Conservation (phyloP, 2,329 filamentous ascomycete species). For the Penicillium sclerotigenum region DNA sequence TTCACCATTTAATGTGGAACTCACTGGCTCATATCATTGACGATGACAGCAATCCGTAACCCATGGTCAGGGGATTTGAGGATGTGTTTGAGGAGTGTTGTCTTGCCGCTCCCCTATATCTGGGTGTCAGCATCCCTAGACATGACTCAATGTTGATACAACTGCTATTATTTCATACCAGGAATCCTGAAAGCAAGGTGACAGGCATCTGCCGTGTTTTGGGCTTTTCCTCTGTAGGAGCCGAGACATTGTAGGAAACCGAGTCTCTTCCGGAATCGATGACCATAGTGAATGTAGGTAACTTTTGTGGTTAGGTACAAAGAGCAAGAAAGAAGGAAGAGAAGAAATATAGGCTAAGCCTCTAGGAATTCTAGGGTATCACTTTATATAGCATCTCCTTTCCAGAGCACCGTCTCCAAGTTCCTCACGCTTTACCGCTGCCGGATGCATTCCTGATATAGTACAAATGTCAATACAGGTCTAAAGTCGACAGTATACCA, state of each 20-base stretch:
- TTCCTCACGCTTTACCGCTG: conserved; percentile 18
- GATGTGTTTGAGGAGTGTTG: conserved; percentile 67
- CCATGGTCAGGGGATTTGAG: conserved; percentile 63
- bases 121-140: background rate
- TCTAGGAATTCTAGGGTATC: background rate
- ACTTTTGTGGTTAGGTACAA: background rate
- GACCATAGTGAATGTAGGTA: conserved; percentile 15
- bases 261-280: conserved; percentile 22
- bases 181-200: conserved; percentile 59
- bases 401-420: conserved; percentile 19
- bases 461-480: conserved; percentile 10
- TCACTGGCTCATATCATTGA: conserved; percentile 67
- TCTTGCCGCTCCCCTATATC: conserved; percentile 64
- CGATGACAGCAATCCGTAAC: conserved; percentile 66
- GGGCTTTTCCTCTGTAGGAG: conserved; percentile 24
- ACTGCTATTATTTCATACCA: conserved; percentile 38
- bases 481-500: conserved; percentile 10
- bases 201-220: conserved; percentile 48
- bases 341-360: background rate
- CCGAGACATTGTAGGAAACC: conserved; percentile 12
- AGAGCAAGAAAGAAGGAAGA: background rate
- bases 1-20: conserved; percentile 17
- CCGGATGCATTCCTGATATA: conserved; percentile 4
- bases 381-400: conserved; percentile 11
- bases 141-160: background rate